A percentile compares a stretch with the other conserved stretches of the same genome.
phyloP scores from a whole-genome alignment of 2,329 filamentous ascomycete genomes.

The Fusarium redolens region DNA sequence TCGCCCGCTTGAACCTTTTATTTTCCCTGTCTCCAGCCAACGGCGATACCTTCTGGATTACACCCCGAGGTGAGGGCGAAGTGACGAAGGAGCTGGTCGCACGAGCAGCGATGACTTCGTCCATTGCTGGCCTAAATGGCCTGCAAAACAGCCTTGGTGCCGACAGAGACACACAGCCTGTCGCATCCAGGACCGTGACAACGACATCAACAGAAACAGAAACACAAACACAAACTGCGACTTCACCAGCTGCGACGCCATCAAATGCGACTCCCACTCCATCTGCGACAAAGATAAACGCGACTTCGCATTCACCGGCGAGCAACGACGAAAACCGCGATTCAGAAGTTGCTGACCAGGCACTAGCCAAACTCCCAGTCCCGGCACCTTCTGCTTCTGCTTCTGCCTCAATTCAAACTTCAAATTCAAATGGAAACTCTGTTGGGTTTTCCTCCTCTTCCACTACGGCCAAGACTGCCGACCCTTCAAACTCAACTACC shows the following conservation, averaged over 20 bases:
- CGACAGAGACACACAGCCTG: constrained; percentile 39
- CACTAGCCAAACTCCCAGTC: neutral
- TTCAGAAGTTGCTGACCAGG: constrained; percentile 20
- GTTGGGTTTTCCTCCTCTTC: constrained; percentile 2
- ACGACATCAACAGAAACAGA: constrained; percentile 12
- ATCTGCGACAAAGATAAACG: constrained; percentile 18
- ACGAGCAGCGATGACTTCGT: constrained; percentile 71
- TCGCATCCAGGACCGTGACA: constrained; percentile 33
- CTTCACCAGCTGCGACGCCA: constrained; percentile 12
- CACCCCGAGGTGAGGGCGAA: constrained; percentile 39
- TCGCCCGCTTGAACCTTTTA: constrained; percentile 44
- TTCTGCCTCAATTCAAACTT: constrained; percentile 6
- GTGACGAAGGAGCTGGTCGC: constrained; percentile 67
- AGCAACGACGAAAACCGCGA: constrained; percentile 28
- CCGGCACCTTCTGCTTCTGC: constrained; percentile 4
- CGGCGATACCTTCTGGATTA: constrained; percentile 31
- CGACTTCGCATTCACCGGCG: constrained; percentile 25
- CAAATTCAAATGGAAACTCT: constrained; percentile 7
- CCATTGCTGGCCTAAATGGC: constrained; percentile 56
- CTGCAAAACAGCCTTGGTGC: constrained; percentile 35
- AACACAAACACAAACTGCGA: constrained; percentile 1
- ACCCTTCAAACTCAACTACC: constrained; percentile 22
- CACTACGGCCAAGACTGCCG: neutral
- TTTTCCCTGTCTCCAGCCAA: constrained; percentile 41
- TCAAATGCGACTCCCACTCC: constrained; percentile 25